A percentile compares a stretch with the other conserved stretches of the same genome.
Evolutionary conservation across 306 rosid genomes (phyloP).

Genomic region (Myrica gale): DNA sequence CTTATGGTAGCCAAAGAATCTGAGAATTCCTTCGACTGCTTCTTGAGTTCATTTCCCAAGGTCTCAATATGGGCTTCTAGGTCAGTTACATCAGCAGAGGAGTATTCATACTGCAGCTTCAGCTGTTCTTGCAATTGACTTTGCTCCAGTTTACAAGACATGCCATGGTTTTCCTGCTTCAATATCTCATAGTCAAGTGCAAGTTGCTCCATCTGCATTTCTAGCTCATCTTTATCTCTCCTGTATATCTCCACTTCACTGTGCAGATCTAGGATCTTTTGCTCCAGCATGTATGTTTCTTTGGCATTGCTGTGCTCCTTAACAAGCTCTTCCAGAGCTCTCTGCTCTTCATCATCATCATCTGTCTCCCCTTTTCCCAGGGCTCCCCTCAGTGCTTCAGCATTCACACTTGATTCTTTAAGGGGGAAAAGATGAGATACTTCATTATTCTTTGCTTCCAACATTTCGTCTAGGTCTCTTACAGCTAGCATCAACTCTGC

Average conservation of each 20-base stretch:
- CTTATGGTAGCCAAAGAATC: constrained; percentile 68
- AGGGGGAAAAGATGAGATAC: constrained; percentile 26
- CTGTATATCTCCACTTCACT: constrained; percentile 80
- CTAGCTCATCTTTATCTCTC: constrained; percentile 91
- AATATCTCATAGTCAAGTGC: constrained; percentile 95
- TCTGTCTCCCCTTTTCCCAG: constrained; percentile 41
- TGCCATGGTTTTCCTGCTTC: constrained; percentile 92
- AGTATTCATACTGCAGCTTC: constrained; percentile 71
- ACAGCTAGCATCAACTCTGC: constrained; percentile 80
- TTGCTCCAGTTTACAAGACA: constrained; percentile 74
- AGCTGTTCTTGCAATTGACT: constrained; percentile 85
- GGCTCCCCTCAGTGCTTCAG: constrained; percentile 34
- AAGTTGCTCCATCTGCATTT: constrained; percentile 96
- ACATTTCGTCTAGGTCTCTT: constrained; percentile 73
- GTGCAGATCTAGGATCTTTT: constrained; percentile 64
- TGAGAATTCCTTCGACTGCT: constrained; percentile 62
- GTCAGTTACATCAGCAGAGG: constrained; percentile 48
- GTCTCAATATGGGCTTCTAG: constrained; percentile 56
- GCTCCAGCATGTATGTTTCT: constrained; percentile 62
- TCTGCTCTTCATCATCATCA: constrained; percentile 80
- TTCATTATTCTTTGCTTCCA: constrained; percentile 66
- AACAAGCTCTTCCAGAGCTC: constrained; percentile 69
- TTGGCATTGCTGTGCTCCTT: constrained; percentile 49
- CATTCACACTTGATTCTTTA: constrained; percentile 28
- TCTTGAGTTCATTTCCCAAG: constrained; percentile 69